Evolutionary conservation across 2,329 filamentous ascomycete species (phyloP).

Genomic region (Pyrenochaeta sp.): DNA sequence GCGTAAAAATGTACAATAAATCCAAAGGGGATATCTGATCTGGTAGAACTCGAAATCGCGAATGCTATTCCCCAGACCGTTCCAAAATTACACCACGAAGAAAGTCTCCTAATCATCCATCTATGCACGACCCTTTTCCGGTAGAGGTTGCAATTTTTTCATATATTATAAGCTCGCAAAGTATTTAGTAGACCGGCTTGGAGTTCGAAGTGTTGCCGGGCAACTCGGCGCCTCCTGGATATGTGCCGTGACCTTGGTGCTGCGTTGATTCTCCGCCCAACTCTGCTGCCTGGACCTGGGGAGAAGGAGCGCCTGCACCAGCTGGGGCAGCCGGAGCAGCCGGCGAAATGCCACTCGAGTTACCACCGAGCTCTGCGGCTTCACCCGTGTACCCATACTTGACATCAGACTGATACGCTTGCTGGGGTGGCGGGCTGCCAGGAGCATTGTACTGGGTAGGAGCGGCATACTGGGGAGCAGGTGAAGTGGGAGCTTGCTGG

Average conservation of each 20-base stretch:
- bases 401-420: slow-evolving; percentile 7
- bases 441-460: slow-evolving; percentile 15
- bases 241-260: not conserved
- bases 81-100: not conserved
- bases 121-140: not conserved
- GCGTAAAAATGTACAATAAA: not conserved
- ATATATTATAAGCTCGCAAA: not conserved
- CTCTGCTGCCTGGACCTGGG: slow-evolving; percentile 11
- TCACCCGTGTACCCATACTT: slow-evolving; percentile 3
- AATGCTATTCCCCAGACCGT: not conserved
- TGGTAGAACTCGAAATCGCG: no score
- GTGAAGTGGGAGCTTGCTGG: slow-evolving; percentile 9
- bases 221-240: not conserved
- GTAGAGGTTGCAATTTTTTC: not conserved
- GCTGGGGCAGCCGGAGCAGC: not conserved
- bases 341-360: slow-evolving; percentile 1
- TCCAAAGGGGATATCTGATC: not conserved
- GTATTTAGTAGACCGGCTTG: not conserved
- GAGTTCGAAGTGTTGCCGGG: not conserved
- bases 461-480: slow-evolving; percentile 23
- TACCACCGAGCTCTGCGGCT: slow-evolving; percentile 12
- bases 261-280: slow-evolving; percentile 5
- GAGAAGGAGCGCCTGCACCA: not conserved
- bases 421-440: slow-evolving; percentile 14
- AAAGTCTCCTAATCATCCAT: not conserved